Percentiles rank a stretch among this genome's conserved stretches.
These are phyloP conservation scores for Termitomyces sp. DNA, from an alignment of 768 basidiomycete genomes.

Conservation along the genomic window DNA sequence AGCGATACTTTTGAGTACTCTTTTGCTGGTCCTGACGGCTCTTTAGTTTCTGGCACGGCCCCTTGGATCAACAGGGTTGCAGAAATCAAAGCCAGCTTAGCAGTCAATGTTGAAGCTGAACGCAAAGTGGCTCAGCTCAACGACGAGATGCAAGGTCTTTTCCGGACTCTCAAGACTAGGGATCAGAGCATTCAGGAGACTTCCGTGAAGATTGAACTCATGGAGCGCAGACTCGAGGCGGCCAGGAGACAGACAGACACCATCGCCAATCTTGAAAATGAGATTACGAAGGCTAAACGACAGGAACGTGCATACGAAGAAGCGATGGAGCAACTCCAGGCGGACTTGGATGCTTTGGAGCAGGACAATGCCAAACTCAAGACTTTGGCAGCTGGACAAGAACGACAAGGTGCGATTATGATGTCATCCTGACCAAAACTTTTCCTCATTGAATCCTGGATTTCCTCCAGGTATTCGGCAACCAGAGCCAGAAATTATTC, in stretches of 20 bases:
- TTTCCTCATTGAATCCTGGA: neutral
- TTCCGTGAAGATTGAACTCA: slow-evolving; percentile 88
- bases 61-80: slow-evolving; percentile 86
- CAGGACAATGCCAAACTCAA: slow-evolving; percentile 87
- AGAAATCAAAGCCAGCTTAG: slow-evolving; percentile 78
- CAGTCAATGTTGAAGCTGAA: slow-evolving; percentile 91
- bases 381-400: slow-evolving; percentile 57
- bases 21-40: slow-evolving; percentile 1
- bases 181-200: slow-evolving; percentile 90
- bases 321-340: slow-evolving; percentile 89
- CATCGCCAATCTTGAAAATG: slow-evolving; percentile 76
- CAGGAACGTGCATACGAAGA: slow-evolving; percentile 91
- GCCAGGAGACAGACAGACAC: slow-evolving; percentile 88
- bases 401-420: slow-evolving; percentile 60
- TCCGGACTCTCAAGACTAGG: slow-evolving; percentile 79
- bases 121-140: slow-evolving; percentile 80
- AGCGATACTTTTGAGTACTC: slow-evolving; percentile 20
- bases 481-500: slow-evolving; percentile 56
- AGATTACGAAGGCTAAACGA: slow-evolving; percentile 77
- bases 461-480: slow-evolving; percentile 43
- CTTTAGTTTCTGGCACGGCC: slow-evolving; percentile 63
- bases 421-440: neutral
- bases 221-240: slow-evolving; percentile 90
- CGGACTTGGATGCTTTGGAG: slow-evolving; percentile 82
- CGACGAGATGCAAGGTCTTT: slow-evolving; percentile 87